phyloP scores from a whole-genome alignment of 352 stramenopile genomes.

The Phytophthora citricola region DNA sequence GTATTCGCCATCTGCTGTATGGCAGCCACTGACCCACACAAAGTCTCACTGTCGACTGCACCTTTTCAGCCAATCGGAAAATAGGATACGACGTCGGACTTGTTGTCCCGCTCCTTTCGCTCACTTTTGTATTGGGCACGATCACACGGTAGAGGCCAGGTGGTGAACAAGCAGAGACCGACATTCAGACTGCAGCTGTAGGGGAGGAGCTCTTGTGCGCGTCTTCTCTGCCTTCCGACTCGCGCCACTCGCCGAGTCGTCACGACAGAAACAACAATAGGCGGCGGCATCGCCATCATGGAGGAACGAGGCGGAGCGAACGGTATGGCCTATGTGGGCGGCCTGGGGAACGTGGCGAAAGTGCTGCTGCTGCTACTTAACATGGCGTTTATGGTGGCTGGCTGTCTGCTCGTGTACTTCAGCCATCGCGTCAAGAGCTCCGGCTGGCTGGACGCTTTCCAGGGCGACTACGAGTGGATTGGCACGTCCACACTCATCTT shows the following conservation, averaged over 20 bases:
- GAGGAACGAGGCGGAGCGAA: slow-evolving; percentile 49
- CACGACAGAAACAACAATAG: slow-evolving; percentile 24
- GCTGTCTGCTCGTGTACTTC: slow-evolving; percentile 84
- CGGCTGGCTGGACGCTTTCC: slow-evolving; percentile 79
- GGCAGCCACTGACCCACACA: slow-evolving; percentile 13
- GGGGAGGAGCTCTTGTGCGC: slow-evolving; percentile 9
- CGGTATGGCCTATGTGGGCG: slow-evolving; percentile 52
- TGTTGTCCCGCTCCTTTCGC: slow-evolving; percentile 3
- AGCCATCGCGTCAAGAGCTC: slow-evolving; percentile 67
- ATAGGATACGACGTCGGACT: slow-evolving; percentile 5
- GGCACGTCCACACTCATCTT: slow-evolving; percentile 69
- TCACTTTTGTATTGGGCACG: slow-evolving; percentile 15
- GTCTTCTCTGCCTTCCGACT: slow-evolving; percentile 15
- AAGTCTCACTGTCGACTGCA: slow-evolving; percentile 3
- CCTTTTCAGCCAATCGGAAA: slow-evolving; percentile 20
- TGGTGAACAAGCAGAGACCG: background rate
- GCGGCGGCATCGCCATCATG: slow-evolving; percentile 47
- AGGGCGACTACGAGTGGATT: slow-evolving; percentile 74
- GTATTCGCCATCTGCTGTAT: slow-evolving; percentile 20
- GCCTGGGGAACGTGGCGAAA: slow-evolving; percentile 78
- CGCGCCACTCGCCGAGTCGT: slow-evolving; percentile 9
- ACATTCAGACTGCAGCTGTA: background rate
- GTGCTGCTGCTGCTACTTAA: slow-evolving; percentile 84
- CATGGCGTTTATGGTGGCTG: slow-evolving; percentile 83
- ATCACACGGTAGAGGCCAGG: slow-evolving; percentile 22